Evolutionary conservation across 1,284 basidiomycete species (phyloP), one percentile per base, ranked within the genome.

Genomic region (Agroathelia rolfsii): DNA sequence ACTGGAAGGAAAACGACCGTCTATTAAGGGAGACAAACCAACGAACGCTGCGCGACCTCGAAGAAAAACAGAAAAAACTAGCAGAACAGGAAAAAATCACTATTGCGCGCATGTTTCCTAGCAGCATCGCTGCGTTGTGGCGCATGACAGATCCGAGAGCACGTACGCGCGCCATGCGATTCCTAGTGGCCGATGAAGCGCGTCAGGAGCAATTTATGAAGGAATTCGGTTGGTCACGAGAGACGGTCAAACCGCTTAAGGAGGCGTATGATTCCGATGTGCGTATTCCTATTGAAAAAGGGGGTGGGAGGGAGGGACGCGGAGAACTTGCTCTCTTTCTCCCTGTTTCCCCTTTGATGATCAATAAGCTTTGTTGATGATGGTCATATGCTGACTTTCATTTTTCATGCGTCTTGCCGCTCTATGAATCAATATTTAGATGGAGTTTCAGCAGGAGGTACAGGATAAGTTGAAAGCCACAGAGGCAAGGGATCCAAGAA

Each of bases 161-260:
- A 0, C 65, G 70, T 49, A 44, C 69, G 14, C 65, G 69, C 2
- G 55, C 69, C 5, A 73, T 72, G 6, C 56, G 54, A 32, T 78
- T 73, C 43, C 50, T 81, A 25, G 45, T 51, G 7, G 44, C 56
- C 1, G 54, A 67, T 25, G 37, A 37, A 6, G 30, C 36, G 9
- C 52, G 53, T 27, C 59, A 62, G 44, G 73, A 76, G 31, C 61
- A 47, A 40, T 68, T 71, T 61, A 45, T 68, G 46, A 47, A 38
- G 10, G 58, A 71, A 33, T 72, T 59, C 46, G 52, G 52, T 1
- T 81, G 76, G 77, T 58, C 59, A 0, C 72, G 57, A 56, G 55
- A 59, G 36, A 59, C 66, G 38, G 61, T 62, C 15, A 44, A 53
- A 12, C 58, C 62, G 6, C 52, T 75, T 36, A 47, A 53, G 24